Percentiles rank a stretch among this genome's conserved stretches.
These are phyloP conservation scores for Musa balbisiana DNA, from an alignment of 202 grass and related monocot genomes.

Conservation along the genomic window DNA sequence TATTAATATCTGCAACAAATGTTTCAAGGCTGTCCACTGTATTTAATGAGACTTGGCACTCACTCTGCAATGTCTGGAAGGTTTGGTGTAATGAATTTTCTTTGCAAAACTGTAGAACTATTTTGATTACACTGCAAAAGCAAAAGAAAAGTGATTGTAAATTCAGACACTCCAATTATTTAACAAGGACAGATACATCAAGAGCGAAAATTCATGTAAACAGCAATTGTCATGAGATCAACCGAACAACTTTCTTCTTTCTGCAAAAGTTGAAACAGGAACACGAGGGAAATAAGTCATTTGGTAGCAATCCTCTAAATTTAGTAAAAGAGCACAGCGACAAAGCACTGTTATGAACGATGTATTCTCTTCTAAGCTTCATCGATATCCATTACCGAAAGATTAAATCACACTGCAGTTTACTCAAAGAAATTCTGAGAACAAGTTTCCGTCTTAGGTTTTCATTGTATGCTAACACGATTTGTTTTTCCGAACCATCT, in stretches of 20 bases:
- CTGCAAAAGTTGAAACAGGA: not conserved
- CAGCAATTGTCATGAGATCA: not conserved
- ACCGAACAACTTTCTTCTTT: not conserved
- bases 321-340: not conserved
- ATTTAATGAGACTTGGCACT: conserved; percentile 95
- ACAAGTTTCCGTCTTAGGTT: not conserved
- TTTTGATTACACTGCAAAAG: conserved; percentile 78
- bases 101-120: conserved; percentile 96
- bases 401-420: not conserved
- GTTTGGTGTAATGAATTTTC: conserved; percentile 91
- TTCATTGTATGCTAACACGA: too few relatives aligned
- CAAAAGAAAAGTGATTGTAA: not conserved
- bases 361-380: not conserved
- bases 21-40: conserved; percentile 84
- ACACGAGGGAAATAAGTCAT: not conserved
- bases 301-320: not conserved
- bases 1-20: conserved; percentile 69
- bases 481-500: not conserved
- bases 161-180: not conserved
- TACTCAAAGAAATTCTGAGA: not conserved
- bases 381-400: not conserved
- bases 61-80: conserved; percentile 88
- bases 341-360: not conserved
- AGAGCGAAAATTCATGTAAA: not conserved
- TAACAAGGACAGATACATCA: not conserved